Conservation (phyloP, 306 rosid genomes). For the Sechiopsis laciniata region DNA sequence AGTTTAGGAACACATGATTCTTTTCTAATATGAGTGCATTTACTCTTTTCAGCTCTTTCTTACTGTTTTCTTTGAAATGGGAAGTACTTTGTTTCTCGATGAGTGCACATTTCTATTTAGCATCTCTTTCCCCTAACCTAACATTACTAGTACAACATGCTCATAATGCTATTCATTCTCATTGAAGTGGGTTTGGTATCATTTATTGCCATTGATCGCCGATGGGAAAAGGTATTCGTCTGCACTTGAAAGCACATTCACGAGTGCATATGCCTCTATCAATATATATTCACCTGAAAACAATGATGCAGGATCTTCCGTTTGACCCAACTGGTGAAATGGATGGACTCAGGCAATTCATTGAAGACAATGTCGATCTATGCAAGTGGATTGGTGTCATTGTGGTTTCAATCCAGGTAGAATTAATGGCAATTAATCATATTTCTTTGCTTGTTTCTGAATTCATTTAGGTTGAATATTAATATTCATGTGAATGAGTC, state of each 20-base stretch:
- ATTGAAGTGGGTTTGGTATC: conserved; percentile 69
- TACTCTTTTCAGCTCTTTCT: background rate
- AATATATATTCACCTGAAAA: background rate
- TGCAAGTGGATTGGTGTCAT: conserved; percentile 72
- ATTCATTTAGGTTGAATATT: background rate
- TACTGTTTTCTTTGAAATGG: background rate
- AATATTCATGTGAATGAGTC: too few species aligned
- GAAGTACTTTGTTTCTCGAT: conserved; percentile 4
- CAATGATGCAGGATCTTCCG: conserved; percentile 72
- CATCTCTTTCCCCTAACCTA: conserved; percentile 41
- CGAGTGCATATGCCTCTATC: background rate
- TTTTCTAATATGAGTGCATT: background rate
- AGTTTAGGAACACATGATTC: background rate
- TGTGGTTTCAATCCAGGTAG: conserved; percentile 70
- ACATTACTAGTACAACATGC: conserved; percentile 57
- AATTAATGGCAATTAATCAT: background rate
- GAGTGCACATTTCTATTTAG: background rate
- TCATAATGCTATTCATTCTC: conserved; percentile 41
- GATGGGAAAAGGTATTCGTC: conserved; percentile 62
- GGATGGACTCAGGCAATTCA: conserved; percentile 51
- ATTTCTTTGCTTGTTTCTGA: conserved; percentile 19
- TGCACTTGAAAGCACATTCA: background rate
- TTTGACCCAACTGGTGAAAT: conserved; percentile 78
- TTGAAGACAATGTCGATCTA: conserved; percentile 58
- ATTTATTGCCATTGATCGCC: conserved; percentile 66